A percentile compares a stretch with the other conserved stretches of the same genome.
Conservation (phyloP, 768 basidiomycete species). For the Trametes cingulata region DNA sequence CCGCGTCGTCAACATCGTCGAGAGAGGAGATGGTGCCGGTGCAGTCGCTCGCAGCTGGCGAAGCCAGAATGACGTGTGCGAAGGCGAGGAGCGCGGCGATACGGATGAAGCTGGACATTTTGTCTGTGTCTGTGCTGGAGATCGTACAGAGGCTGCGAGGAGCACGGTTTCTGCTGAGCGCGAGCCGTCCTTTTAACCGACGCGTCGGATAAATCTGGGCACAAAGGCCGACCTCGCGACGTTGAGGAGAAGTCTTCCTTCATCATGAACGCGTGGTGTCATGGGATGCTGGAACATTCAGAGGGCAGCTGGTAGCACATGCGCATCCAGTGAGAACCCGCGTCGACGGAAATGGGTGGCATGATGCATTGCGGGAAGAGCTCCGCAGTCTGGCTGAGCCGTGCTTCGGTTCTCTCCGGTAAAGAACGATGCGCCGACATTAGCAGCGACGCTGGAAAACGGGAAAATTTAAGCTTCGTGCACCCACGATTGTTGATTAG, state of each 20-base stretch:
- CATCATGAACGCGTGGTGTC: constrained; percentile 7
- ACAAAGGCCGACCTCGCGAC: background rate
- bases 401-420: constrained; percentile 1
- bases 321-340: constrained; percentile 6
- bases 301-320: constrained; percentile 6
- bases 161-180: background rate
- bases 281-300: constrained; percentile 15
- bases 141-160: constrained; percentile 1
- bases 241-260: background rate
- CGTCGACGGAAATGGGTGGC: background rate
- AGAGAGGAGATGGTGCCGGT: constrained; percentile 58
- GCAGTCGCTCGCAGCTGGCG: constrained; percentile 31
- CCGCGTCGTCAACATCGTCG: constrained; percentile 50
- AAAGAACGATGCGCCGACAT: background rate
- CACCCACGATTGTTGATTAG: constrained; percentile 1
- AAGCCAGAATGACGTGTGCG: constrained; percentile 4
- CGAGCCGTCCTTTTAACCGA: background rate
- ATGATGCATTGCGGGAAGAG: background rate
- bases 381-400: background rate
- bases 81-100: constrained; percentile 16
- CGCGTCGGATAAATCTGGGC: constrained; percentile 14
- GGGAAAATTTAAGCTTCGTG: background rate
- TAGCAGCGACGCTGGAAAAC: background rate
- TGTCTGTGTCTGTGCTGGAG: background rate
- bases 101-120: constrained; percentile 17